Percentiles rank a stretch among this genome's conserved stretches.
Conservation (phyloP, 2,329 filamentous ascomycete species). For the Cladosporium phlei region DNA sequence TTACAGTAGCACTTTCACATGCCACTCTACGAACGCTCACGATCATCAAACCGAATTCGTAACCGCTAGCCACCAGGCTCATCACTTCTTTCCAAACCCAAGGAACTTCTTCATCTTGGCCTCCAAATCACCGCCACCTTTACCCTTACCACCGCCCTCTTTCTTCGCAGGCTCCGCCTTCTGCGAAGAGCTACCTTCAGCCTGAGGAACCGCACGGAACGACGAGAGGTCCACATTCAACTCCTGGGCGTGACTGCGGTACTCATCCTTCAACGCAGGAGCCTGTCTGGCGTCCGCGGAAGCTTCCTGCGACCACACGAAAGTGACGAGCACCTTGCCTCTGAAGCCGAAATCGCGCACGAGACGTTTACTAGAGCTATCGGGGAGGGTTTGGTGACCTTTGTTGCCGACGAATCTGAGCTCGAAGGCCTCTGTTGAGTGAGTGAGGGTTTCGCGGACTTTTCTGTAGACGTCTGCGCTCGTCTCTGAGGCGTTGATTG, state of each 20-base stretch:
- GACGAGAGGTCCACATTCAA: constrained; percentile 57
- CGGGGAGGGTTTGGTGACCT: constrained; percentile 29
- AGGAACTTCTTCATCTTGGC: constrained; percentile 65
- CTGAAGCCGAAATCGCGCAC: constrained; percentile 68
- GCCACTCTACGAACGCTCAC: neutral
- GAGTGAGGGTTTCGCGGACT: constrained; percentile 66
- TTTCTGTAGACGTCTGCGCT: constrained; percentile 68
- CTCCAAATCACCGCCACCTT: constrained; percentile 35
- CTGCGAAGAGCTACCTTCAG: constrained; percentile 18
- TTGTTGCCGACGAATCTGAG: constrained; percentile 61
- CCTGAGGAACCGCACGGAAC: constrained; percentile 18
- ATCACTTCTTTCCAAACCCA: constrained; percentile 64
- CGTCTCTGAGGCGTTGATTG: constrained; percentile 64
- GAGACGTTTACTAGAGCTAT: constrained; percentile 46
- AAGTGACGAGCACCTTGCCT: constrained; percentile 67
- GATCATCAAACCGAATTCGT: no score
- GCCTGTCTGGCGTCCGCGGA: constrained; percentile 51
- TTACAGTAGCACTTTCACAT: neutral
- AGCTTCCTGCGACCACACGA: constrained; percentile 66
- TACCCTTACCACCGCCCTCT: constrained; percentile 28
- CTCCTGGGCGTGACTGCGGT: constrained; percentile 58
- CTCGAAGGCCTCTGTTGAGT: constrained; percentile 60
- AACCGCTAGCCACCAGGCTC: no score
- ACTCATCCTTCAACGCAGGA: constrained; percentile 57
- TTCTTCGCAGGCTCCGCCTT: constrained; percentile 28